Conservation (phyloP, 306 rosid species). For the Adenanthera pavonina region DNA sequence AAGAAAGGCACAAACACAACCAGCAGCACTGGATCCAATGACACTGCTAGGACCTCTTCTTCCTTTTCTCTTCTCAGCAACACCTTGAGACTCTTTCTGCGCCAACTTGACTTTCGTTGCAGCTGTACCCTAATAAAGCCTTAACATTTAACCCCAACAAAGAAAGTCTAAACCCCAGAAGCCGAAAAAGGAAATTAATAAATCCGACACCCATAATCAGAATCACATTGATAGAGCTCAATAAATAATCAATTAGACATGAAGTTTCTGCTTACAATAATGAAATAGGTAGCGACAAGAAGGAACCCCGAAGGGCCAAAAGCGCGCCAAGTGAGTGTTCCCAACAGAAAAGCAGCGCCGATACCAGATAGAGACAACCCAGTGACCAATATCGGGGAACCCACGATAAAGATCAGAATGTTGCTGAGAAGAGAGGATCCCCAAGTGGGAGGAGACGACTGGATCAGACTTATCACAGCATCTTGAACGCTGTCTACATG, state of each 20-base stretch:
- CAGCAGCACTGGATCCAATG: slow-evolving; percentile 96
- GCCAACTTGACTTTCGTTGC: slow-evolving; percentile 91
- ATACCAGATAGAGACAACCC: slow-evolving; percentile 87
- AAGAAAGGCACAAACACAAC: slow-evolving; percentile 85
- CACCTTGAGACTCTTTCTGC: slow-evolving; percentile 91
- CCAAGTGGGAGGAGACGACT: slow-evolving; percentile 89
- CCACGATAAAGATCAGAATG: slow-evolving; percentile 65
- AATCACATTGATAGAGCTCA: slow-evolving; percentile 25
- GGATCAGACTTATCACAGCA: slow-evolving; percentile 59
- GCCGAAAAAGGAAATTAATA: neutral
- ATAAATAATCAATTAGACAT: neutral
- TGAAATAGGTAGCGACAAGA: slow-evolving; percentile 85
- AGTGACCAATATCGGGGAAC: slow-evolving; percentile 75
- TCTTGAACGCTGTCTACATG: slow-evolving; percentile 51
- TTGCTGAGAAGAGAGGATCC: slow-evolving; percentile 72
- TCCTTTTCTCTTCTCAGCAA: slow-evolving; percentile 95
- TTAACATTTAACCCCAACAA: slow-evolving; percentile 43
- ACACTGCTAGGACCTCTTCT: slow-evolving; percentile 98
- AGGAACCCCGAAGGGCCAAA: slow-evolving; percentile 88
- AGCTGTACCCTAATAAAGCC: slow-evolving; percentile 75
- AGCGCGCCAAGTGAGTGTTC: slow-evolving; percentile 98
- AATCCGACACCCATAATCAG: slow-evolving; percentile 2
- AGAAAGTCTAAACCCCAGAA: slow-evolving; percentile 34
- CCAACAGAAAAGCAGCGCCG: slow-evolving; percentile 85
- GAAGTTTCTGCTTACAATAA: slow-evolving; percentile 50